Conservation (phyloP, 371 early-diverging fungal genomes). For the Batrachochytrium dendrobatidis region DNA sequence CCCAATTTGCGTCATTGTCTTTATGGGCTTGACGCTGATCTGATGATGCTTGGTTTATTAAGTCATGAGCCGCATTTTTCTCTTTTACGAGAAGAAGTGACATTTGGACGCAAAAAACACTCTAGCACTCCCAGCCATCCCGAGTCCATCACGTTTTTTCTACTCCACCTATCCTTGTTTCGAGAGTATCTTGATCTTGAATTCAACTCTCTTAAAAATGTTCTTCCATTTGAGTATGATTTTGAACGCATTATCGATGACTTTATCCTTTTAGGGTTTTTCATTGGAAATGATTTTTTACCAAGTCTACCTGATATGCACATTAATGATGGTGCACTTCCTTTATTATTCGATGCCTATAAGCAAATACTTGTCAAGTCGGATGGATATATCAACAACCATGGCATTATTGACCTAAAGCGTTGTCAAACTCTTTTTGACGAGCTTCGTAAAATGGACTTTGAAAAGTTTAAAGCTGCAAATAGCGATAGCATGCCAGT, state of each 20-base stretch:
- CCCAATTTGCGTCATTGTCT: constrained; percentile 90
- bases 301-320: constrained; percentile 93
- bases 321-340: constrained; percentile 90
- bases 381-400: constrained; percentile 81
- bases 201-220: constrained; percentile 50
- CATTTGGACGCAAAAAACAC: constrained; percentile 68
- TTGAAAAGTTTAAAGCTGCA: constrained; percentile 57
- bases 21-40: constrained; percentile 98
- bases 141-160: constrained; percentile 32
- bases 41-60: constrained; percentile 95
- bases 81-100: constrained; percentile 93
- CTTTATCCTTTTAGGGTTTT: constrained; percentile 87
- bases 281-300: constrained; percentile 98
- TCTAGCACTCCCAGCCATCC: constrained; percentile 29
- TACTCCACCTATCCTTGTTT: constrained; percentile 75
- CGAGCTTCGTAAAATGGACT: constrained; percentile 55
- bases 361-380: constrained; percentile 58
- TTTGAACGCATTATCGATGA: constrained; percentile 95
- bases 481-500: constrained; percentile 53
- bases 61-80: constrained; percentile 95
- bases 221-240: constrained; percentile 60
- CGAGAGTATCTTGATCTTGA: constrained; percentile 90
- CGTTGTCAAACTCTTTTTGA: constrained; percentile 58
- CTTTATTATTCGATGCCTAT: constrained; percentile 77
- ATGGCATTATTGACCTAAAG: constrained; percentile 62